phyloP scores from a whole-genome alignment of 2,329 filamentous ascomycete genomes.

The Fusarium albidum region DNA sequence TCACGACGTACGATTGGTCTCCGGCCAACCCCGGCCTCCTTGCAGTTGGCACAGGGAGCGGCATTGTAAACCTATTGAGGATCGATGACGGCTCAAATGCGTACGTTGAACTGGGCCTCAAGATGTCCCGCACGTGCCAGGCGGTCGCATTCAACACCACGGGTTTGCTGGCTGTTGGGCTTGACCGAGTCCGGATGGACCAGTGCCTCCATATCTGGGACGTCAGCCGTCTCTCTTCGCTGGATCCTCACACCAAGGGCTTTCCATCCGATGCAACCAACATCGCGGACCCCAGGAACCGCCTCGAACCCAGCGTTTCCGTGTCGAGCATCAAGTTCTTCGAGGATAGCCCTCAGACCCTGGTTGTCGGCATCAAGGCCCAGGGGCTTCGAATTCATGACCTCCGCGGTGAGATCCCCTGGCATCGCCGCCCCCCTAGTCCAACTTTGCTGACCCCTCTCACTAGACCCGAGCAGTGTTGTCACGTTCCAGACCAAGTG shows the following conservation, averaged over 20 bases:
- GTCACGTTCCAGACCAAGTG: constrained; percentile 71
- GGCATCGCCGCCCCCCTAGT: no score
- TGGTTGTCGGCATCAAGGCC: constrained; percentile 79
- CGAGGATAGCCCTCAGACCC: constrained; percentile 75
- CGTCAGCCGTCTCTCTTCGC: constrained; percentile 66
- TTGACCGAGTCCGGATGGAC: constrained; percentile 84
- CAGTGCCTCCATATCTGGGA: constrained; percentile 86
- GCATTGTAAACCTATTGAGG: constrained; percentile 77
- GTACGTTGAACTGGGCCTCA: constrained; percentile 72
- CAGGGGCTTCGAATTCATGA: constrained; percentile 81
- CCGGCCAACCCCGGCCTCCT: constrained; percentile 70
- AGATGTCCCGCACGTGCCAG: constrained; percentile 80
- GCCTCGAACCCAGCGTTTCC: constrained; percentile 73
- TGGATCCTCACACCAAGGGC: constrained; percentile 57
- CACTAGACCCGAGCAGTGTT: constrained; percentile 56
- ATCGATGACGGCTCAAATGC: constrained; percentile 75
- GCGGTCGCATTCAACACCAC: constrained; percentile 80
- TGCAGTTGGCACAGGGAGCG: constrained; percentile 77
- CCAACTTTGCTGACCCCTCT: background rate
- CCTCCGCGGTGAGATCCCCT: constrained; percentile 67
- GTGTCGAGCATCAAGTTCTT: constrained; percentile 87
- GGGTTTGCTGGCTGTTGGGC: constrained; percentile 77
- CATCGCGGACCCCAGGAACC: constrained; percentile 64
- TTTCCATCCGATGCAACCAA: constrained; percentile 58
- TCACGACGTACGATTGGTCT: constrained; percentile 74